Conservation (phyloP, 768 basidiomycete species). For the Cyclocybe aegerita region DNA sequence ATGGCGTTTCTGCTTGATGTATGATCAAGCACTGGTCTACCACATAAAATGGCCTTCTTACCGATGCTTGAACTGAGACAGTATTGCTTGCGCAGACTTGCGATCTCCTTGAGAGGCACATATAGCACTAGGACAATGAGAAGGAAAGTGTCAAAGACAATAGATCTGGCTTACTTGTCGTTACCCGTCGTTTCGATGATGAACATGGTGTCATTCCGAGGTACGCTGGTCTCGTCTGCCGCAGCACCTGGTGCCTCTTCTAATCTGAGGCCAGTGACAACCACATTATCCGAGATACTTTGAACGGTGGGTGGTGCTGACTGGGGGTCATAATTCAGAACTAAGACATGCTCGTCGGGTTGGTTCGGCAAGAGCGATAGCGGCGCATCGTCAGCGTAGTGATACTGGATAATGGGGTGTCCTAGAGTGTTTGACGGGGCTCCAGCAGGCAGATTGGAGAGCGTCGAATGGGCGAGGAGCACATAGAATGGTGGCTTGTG, state of each 20-base stretch:
- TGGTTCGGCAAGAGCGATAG: conserved; percentile 59
- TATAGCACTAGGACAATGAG: conserved; percentile 8
- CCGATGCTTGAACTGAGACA: conserved; percentile 73
- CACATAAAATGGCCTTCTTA: conserved; percentile 20
- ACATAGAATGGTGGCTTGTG: conserved; percentile 62
- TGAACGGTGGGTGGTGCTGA: conserved; percentile 44
- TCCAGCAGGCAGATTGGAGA: conserved; percentile 32
- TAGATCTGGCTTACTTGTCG: conserved; percentile 42
- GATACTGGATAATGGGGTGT: conserved; percentile 78
- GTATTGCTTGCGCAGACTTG: conserved; percentile 47
- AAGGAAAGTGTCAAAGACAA: not conserved
- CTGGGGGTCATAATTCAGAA: conserved; percentile 67
- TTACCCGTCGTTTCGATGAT: conserved; percentile 67
- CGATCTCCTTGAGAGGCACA: conserved; percentile 32
- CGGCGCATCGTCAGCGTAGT: conserved; percentile 78
- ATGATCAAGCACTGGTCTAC: not conserved
- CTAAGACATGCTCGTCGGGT: conserved; percentile 67
- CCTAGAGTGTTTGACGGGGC: conserved; percentile 47
- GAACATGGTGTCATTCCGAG: conserved; percentile 69
- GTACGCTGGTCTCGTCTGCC: conserved; percentile 44
- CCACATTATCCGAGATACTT: conserved; percentile 44
- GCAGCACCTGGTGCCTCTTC: conserved; percentile 75
- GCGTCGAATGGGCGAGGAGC: conserved; percentile 59
- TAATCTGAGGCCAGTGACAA: conserved; percentile 59
- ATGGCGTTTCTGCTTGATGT: conserved; percentile 19